Evolutionary conservation across 2,329 filamentous ascomycete genomes (phyloP).

Genomic region (Rutstroemia sp.): DNA sequence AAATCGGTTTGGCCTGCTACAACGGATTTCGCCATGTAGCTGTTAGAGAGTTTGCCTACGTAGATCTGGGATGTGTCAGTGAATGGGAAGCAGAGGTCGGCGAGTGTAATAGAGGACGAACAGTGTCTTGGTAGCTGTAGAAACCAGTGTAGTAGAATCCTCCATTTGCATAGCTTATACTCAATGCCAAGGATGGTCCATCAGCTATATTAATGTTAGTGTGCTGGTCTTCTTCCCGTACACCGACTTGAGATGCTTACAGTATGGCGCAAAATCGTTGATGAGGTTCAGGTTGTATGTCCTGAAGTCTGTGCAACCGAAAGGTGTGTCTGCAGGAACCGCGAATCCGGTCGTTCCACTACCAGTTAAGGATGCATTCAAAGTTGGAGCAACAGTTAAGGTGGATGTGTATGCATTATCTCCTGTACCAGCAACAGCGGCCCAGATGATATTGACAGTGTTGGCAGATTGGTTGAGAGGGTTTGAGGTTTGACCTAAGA

Average conservation of each 20-base stretch:
- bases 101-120: slow-evolving; percentile 20
- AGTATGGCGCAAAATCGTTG: slow-evolving; percentile 46
- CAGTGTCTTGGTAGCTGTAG: slow-evolving; percentile 62
- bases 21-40: slow-evolving; percentile 53
- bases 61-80: slow-evolving; percentile 40
- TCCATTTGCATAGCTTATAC: slow-evolving; percentile 54
- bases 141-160: slow-evolving; percentile 62
- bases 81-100: background rate
- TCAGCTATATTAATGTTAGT: slow-evolving; percentile 13
- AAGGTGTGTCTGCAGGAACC: slow-evolving; percentile 53
- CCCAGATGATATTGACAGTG: slow-evolving; percentile 51
- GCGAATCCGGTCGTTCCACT: slow-evolving; percentile 53
- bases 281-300: slow-evolving; percentile 61
- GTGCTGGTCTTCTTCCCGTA: background rate
- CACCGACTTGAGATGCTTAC: slow-evolving; percentile 8
- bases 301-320: slow-evolving; percentile 56
- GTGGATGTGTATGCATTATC: slow-evolving; percentile 59
- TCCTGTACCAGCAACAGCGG: slow-evolving; percentile 42
- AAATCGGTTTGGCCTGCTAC: slow-evolving; percentile 63
- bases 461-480: slow-evolving; percentile 28
- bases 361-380: slow-evolving; percentile 55
- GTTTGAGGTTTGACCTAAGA: slow-evolving; percentile 44
- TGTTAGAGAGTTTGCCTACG: slow-evolving; percentile 58
- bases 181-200: slow-evolving; percentile 53
- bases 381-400: slow-evolving; percentile 54